Conservation (phyloP, 108 stramenopile species). For the Stephanodiscus minutulus region DNA sequence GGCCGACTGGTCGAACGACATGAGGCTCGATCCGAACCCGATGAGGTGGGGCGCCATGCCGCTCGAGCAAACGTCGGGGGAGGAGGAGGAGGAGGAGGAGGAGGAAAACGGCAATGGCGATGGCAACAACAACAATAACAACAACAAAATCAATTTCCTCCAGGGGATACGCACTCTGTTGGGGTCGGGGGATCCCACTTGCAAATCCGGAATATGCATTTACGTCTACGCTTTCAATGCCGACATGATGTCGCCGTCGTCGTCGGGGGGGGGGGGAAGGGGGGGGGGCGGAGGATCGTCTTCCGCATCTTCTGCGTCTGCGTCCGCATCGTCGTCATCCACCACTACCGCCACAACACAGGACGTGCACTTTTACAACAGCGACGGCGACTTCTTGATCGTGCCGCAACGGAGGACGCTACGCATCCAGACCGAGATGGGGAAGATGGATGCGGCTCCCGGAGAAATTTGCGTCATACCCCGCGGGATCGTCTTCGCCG, state of each 20-base stretch:
- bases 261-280: not conserved
- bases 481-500: constrained; percentile 82
- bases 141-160: constrained; percentile 59
- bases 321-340: not conserved
- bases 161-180: constrained; percentile 60
- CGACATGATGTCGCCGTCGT: constrained; percentile 44
- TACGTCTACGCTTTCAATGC: constrained; percentile 75
- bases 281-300: not conserved
- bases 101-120: not conserved
- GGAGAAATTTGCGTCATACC: constrained; percentile 88
- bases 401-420: constrained; percentile 83
- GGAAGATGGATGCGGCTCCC: constrained; percentile 67
- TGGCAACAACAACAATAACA: constrained; percentile 9
- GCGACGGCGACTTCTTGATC: constrained; percentile 93
- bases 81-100: no score
- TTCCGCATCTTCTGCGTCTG: not conserved
- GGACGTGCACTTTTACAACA: constrained; percentile 67
- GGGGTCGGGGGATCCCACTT: constrained; percentile 68
- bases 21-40: constrained; percentile 74
- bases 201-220: constrained; percentile 79
- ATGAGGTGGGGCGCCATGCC: constrained; percentile 86
- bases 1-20: constrained; percentile 43
- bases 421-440: constrained; percentile 82
- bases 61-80: constrained; percentile 7
- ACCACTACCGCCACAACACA: not conserved